Evolutionary conservation across 2,329 filamentous ascomycete species (phyloP), one percentile per base, ranked within the genome.

Genomic region (Ramularia endophylla): DNA sequence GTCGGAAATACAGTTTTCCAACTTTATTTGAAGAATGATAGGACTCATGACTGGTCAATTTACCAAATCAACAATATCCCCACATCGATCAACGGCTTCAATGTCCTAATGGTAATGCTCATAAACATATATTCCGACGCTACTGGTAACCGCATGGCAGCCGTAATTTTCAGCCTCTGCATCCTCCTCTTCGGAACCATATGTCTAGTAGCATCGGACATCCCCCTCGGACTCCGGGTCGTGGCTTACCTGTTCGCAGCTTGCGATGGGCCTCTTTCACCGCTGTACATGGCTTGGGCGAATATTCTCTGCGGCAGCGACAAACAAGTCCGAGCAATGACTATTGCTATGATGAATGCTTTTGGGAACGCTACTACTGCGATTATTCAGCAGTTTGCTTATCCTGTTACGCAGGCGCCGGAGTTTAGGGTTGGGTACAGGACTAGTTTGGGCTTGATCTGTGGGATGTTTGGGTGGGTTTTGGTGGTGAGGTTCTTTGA

Each of bases 171-270:
- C 38, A 63, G 61, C 44, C 48, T 65, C 11, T 41, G 36, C 9
- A 28, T 48, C 22, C 30, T 40, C 4, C 34, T 39, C 12, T 42
- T 44, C 19, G 41, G 45, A 1, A 44, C 41, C 5, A 39, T 44
- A 11, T 48, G 41, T 22, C 36, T 48, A 1, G 41, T 48, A n/a
- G 41, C 32, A 17, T 48, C 41, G 45, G 34, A 48, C 3, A 44
- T 48, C 16, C 45, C 45, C 5, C 30, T 48, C 8, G 63, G 61
- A 6, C 48, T 65, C 8, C 56, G 51, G 29, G 53, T 65, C 27
- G 51, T 61, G 19, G 51, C 62, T 2, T 66, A 64, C 50, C 54
- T 65, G 35, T 59, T 64, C 36, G 62, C 62, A 7, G 61, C 60
- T 12, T 52, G 52, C 11, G 60, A 65, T 41, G 64, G 64, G 0